phyloP scores from a whole-genome alignment of 2,329 filamentous ascomycete species.

The Orbilia quercus region DNA sequence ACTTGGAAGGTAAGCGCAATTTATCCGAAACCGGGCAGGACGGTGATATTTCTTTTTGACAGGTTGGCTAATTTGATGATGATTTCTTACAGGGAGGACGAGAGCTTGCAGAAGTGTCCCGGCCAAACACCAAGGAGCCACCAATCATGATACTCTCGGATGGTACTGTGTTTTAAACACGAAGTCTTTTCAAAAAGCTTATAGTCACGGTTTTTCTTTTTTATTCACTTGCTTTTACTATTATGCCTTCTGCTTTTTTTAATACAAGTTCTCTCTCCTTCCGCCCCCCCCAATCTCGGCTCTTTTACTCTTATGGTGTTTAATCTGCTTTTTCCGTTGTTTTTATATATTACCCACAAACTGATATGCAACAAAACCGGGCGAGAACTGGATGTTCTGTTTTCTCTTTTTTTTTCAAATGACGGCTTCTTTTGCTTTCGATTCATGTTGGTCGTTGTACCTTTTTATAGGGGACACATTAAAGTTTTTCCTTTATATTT shows the following conservation, averaged over 20 bases:
- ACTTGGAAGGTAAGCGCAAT: slow-evolving; percentile 86
- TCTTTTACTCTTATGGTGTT: slow-evolving; percentile 44
- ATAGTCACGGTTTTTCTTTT: slow-evolving; percentile 11
- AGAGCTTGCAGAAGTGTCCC: slow-evolving; percentile 93
- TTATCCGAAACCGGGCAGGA: background rate
- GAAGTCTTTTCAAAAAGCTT: slow-evolving; percentile 46
- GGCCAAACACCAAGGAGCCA: slow-evolving; percentile 95
- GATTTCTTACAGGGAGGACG: slow-evolving; percentile 76
- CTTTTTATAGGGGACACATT: slow-evolving; percentile 4
- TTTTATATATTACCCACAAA: slow-evolving; percentile 55
- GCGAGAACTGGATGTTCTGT: slow-evolving; percentile 39
- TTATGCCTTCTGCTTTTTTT: slow-evolving; percentile 23
- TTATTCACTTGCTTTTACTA: too few relatives aligned
- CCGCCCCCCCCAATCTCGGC: too few relatives aligned
- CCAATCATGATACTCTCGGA: slow-evolving; percentile 97
- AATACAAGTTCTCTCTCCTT: slow-evolving; percentile 26
- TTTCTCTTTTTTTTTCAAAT: slow-evolving; percentile 31
- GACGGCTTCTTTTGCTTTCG: background rate
- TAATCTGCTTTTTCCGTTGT: slow-evolving; percentile 40
- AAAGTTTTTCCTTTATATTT: slow-evolving; percentile 7
- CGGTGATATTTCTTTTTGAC: slow-evolving; percentile 13
- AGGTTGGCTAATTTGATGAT: slow-evolving; percentile 23
- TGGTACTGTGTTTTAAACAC: slow-evolving; percentile 85
- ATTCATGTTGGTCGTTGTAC: slow-evolving; percentile 7
- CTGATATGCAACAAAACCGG: slow-evolving; percentile 24